Evolutionary conservation across 2,329 filamentous ascomycete species (phyloP).

Genomic region (Sporothrix variecibatus): DNA sequence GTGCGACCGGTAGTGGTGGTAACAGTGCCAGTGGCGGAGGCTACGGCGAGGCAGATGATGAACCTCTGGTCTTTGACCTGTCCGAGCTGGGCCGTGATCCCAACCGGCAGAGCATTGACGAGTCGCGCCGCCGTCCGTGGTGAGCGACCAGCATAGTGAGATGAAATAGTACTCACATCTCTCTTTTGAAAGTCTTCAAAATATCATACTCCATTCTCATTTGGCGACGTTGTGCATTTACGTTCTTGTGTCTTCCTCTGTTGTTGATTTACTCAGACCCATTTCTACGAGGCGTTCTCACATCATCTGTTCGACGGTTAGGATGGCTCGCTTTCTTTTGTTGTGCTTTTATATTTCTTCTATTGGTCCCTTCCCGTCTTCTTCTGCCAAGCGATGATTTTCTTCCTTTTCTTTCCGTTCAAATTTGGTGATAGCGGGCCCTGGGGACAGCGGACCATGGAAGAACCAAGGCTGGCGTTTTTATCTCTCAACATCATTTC

Average conservation of each 20-base stretch:
- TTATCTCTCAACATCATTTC: background rate
- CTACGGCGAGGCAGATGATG: constrained; percentile 62
- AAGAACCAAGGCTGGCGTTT: constrained; percentile 7
- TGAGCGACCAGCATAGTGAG: background rate
- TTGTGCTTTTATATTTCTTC: background rate
- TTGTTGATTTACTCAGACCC: background rate
- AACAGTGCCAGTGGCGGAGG: constrained; percentile 41
- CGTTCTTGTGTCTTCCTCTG: background rate
- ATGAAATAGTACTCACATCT: background rate
- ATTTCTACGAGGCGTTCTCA: background rate
- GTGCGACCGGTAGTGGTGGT: constrained; percentile 13
- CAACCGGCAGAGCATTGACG: constrained; percentile 58
- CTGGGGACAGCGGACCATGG: background rate
- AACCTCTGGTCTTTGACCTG: constrained; percentile 72
- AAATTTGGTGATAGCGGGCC: background rate
- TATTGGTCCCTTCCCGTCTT: background rate
- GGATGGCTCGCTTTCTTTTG: constrained; percentile 7
- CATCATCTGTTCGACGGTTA: constrained; percentile 5
- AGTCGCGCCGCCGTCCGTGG: constrained; percentile 35
- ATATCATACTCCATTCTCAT: background rate
- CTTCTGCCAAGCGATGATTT: background rate
- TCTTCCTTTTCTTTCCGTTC: background rate
- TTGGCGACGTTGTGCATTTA: background rate
- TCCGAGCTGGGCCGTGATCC: constrained; percentile 66
- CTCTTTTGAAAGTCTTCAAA: background rate